A percentile compares a stretch with the other conserved stretches of the same genome.
Evolutionary conservation across 1,139 yeast genomes (phyloP).

Genomic region (Suhomyces chickasaworum): DNA sequence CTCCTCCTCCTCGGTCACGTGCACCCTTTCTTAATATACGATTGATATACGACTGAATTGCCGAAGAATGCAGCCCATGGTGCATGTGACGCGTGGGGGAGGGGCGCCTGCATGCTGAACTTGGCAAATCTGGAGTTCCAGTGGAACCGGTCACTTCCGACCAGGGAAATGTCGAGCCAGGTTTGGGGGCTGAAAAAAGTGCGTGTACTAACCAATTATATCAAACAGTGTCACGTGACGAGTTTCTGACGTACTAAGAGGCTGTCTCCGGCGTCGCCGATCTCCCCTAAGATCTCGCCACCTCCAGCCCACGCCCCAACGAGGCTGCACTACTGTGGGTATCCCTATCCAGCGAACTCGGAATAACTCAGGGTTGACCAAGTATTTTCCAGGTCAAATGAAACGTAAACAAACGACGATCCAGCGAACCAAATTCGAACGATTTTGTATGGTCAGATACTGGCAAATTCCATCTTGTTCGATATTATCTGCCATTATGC

Average conservation of each 20-base stretch:
- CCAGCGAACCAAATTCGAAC: background rate
- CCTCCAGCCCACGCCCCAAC: background rate
- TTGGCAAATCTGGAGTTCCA: too few relatives aligned
- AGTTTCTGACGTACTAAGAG: too few relatives aligned
- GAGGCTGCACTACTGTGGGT: background rate
- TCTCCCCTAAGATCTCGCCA: background rate
- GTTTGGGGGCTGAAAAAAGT: too few relatives aligned
- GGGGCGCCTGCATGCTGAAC: background rate
- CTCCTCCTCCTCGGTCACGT: too few relatives aligned
- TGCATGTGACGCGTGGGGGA: background rate
- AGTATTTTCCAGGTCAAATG: background rate
- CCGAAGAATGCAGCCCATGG: too few relatives aligned
- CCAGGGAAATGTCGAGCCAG: too few relatives aligned
- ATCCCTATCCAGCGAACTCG: background rate
- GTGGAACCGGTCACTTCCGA: too few relatives aligned
- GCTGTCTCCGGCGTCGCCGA: background rate
- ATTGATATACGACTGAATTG: too few relatives aligned
- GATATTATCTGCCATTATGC: background rate
- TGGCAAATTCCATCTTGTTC: background rate
- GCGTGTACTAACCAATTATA: too few relatives aligned
- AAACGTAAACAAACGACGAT: background rate
- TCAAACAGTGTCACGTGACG: too few relatives aligned
- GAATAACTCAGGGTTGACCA: background rate
- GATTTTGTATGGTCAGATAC: background rate
- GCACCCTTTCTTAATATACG: too few relatives aligned